Conservation (phyloP, 805 yeast species). For the Candida nemodendra region DNA sequence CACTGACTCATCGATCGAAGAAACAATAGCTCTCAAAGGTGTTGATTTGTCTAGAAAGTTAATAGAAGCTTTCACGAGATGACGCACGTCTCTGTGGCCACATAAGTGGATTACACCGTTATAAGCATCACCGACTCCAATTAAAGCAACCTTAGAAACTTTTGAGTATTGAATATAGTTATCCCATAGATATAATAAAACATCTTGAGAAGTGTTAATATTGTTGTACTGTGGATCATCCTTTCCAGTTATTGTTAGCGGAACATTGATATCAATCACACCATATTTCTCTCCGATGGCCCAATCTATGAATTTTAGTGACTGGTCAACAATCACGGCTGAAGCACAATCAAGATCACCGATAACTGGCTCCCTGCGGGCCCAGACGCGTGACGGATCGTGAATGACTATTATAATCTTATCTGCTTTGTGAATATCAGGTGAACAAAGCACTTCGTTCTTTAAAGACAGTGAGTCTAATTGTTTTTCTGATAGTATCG, state of each 20-base stretch:
- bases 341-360: constrained; percentile 75
- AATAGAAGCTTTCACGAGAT: constrained; percentile 65
- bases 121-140: constrained; percentile 89
- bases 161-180: constrained; percentile 77
- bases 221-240: constrained; percentile 59
- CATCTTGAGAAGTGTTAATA: constrained; percentile 70
- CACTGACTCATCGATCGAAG: constrained; percentile 84
- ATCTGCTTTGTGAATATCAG: constrained; percentile 61
- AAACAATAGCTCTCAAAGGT: constrained; percentile 73
- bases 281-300: constrained; percentile 59
- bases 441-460: constrained; percentile 69
- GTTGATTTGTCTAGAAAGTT: constrained; percentile 66
- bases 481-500: constrained; percentile 46
- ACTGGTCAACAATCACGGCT: constrained; percentile 74
- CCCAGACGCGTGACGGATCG: constrained; percentile 94
- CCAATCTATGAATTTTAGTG: constrained; percentile 71
- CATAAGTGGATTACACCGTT: constrained; percentile 82
- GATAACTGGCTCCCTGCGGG: constrained; percentile 71
- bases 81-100: constrained; percentile 74
- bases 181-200: constrained; percentile 83
- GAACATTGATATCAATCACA: constrained; percentile 79
- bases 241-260: constrained; percentile 48
- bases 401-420: constrained; percentile 72
- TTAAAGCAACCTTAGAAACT: constrained; percentile 67
- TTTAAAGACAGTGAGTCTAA: constrained; percentile 51